Conservation (phyloP, 306 rosid genomes). For the Rosa multiflora region DNA sequence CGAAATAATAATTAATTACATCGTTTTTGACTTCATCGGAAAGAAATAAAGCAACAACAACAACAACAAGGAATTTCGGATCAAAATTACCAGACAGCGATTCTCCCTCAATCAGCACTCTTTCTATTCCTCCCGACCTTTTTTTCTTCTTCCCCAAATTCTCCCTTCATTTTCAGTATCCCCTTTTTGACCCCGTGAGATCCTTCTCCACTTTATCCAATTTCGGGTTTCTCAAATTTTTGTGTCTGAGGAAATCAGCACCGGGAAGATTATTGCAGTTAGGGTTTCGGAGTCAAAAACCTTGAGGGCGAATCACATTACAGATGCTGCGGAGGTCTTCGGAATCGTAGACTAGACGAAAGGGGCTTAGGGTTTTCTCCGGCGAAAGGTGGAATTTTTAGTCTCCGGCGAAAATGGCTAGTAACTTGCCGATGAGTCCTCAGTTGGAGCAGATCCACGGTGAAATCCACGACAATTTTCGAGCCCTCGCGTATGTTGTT, state of each 20-base stretch:
- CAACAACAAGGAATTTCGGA: background rate
- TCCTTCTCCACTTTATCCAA: background rate
- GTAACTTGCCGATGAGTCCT: conserved; percentile 74
- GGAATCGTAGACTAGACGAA: background rate
- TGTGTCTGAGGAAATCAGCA: too few relatives aligned
- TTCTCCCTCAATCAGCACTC: background rate
- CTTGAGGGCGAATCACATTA: background rate
- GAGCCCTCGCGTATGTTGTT: conserved; percentile 79
- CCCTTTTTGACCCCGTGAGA: background rate
- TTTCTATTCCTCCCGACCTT: background rate
- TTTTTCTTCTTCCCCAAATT: background rate
- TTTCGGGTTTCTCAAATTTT: background rate
- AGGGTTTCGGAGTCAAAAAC: background rate
- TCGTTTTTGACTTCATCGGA: background rate
- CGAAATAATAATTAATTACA: background rate
- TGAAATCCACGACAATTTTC: conserved; percentile 86
- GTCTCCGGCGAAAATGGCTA: conserved; percentile 62
- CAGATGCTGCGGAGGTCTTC: background rate
- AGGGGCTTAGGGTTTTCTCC: background rate
- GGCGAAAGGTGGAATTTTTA: background rate
- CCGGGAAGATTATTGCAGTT: background rate
- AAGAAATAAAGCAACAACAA: background rate
- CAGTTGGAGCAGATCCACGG: conserved; percentile 99
- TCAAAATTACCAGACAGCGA: background rate
- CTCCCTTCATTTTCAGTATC: background rate